Conservation (phyloP, 2,329 filamentous ascomycete species). For the Aspergillus japonicus region DNA sequence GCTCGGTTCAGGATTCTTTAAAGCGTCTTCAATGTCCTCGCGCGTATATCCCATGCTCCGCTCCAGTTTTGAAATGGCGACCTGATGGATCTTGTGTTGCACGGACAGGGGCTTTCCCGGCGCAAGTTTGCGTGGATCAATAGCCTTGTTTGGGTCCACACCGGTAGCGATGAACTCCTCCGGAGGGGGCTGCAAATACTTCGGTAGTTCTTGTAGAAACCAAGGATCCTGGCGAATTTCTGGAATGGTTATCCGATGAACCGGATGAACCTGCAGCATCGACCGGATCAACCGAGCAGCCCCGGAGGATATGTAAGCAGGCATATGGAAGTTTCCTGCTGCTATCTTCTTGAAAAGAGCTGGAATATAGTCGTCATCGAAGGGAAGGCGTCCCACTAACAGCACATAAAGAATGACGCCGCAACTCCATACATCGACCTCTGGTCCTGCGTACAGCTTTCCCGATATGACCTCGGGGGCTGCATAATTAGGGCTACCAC, state of each 20-base stretch:
- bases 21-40: constrained; percentile 89
- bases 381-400: constrained; percentile 71
- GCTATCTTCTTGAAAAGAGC: constrained; percentile 97
- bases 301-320: constrained; percentile 83
- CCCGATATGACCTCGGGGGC: constrained; percentile 97
- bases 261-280: constrained; percentile 93
- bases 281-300: constrained; percentile 74
- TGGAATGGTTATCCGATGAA: constrained; percentile 88
- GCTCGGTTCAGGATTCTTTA: constrained; percentile 88
- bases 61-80: constrained; percentile 91
- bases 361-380: constrained; percentile 98
- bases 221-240: constrained; percentile 92
- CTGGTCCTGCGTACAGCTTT: constrained; percentile 93
- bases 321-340: constrained; percentile 87
- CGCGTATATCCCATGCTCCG: constrained; percentile 98
- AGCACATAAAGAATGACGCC: constrained; percentile 66
- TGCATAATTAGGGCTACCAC: constrained; percentile 96
- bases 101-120: constrained; percentile 74
- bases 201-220: constrained; percentile 83
- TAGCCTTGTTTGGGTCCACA: constrained; percentile 89
- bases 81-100: constrained; percentile 85
- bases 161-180: constrained; percentile 93
- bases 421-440: constrained; percentile 84
- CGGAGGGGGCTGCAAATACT: constrained; percentile 80
- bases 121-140: constrained; percentile 77